These are phyloP conservation scores for Plicaturopsis crispa DNA, from an alignment of 768 basidiomycete genomes.

Conservation along the genomic window DNA sequence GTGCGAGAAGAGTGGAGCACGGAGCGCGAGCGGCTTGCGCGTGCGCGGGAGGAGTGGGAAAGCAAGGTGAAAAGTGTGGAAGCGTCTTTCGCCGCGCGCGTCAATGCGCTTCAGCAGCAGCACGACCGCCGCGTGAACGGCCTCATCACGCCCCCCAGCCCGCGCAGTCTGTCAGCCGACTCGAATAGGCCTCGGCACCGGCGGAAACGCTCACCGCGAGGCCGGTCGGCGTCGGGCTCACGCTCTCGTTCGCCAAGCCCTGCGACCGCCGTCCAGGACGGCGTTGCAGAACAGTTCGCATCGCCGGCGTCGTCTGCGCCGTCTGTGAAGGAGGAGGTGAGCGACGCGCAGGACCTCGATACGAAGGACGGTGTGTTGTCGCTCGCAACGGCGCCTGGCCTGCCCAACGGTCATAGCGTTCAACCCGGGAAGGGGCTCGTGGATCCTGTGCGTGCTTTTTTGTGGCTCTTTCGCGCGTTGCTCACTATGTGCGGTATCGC, in stretches of 20 bases:
- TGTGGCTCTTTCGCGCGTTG: too few species aligned
- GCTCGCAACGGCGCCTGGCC: too few species aligned
- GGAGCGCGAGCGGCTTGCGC: constrained; percentile 68
- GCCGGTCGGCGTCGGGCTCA: constrained; percentile 27
- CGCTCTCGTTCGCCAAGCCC: constrained; percentile 9
- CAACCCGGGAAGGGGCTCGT: too few species aligned
- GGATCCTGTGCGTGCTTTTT: too few species aligned
- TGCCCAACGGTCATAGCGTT: too few species aligned
- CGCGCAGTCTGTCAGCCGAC: constrained; percentile 62
- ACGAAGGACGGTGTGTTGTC: too few species aligned
- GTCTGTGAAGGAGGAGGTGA: constrained; percentile 19
- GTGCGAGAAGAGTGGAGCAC: constrained; percentile 79
- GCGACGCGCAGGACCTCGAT: too few species aligned
- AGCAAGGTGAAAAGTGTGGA: constrained; percentile 45
- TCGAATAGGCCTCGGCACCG: constrained; percentile 39
- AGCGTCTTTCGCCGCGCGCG: constrained; percentile 24
- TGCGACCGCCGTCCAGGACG: constrained; percentile 13
- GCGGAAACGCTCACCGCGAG: constrained; percentile 33
- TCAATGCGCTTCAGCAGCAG: constrained; percentile 26
- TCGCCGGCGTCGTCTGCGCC: constrained; percentile 21
- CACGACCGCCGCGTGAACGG: constrained; percentile 36
- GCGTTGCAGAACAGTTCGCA: constrained; percentile 13
- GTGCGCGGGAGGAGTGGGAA: constrained; percentile 82
- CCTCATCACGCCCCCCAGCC: constrained; percentile 71
- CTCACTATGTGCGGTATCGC: too few species aligned